Conservation (phyloP, 2,329 filamentous ascomycete species). For the Arthrocladium fulminans region DNA sequence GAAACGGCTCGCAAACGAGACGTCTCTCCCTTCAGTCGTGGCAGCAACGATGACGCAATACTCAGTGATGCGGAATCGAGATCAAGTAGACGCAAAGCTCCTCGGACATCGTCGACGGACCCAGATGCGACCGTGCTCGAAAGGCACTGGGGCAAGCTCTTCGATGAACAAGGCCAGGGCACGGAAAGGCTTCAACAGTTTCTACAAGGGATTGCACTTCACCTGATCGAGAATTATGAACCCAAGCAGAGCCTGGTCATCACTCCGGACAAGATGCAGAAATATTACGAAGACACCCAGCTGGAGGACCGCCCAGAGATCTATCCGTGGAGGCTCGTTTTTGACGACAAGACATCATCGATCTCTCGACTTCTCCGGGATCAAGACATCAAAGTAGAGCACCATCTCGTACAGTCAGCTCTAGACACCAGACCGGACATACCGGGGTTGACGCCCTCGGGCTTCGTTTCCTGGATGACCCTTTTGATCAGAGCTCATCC, state of each 20-base stretch:
- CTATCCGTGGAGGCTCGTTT: slow-evolving; percentile 60
- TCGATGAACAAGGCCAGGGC: slow-evolving; percentile 57
- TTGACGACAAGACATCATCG: slow-evolving; percentile 44
- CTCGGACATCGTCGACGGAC: slow-evolving; percentile 31
- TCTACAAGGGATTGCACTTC: slow-evolving; percentile 61
- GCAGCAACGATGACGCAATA: slow-evolving; percentile 26
- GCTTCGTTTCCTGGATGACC: slow-evolving; percentile 64
- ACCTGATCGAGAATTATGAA: slow-evolving; percentile 62
- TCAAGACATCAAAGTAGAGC: slow-evolving; percentile 43
- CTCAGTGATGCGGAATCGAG: slow-evolving; percentile 22
- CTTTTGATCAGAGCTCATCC: slow-evolving; percentile 67
- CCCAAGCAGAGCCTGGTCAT: slow-evolving; percentile 63
- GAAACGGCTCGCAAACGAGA: slow-evolving; percentile 21
- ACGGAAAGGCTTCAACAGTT: slow-evolving; percentile 63
- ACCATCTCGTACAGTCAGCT: slow-evolving; percentile 55
- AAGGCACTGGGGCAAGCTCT: slow-evolving; percentile 67
- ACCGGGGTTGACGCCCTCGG: slow-evolving; percentile 57
- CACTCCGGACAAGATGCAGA: slow-evolving; percentile 63
- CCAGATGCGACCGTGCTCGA: slow-evolving; percentile 54
- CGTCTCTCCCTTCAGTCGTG: slow-evolving; percentile 30
- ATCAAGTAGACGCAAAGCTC: slow-evolving; percentile 28
- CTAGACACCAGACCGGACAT: slow-evolving; percentile 47
- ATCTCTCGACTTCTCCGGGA: slow-evolving; percentile 52
- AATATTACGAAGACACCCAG: slow-evolving; percentile 61
- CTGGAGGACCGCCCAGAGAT: slow-evolving; percentile 49